These are phyloP conservation scores for Torulaspora globosa DNA, from an alignment of 1,139 yeast species.

Conservation along the genomic window DNA sequence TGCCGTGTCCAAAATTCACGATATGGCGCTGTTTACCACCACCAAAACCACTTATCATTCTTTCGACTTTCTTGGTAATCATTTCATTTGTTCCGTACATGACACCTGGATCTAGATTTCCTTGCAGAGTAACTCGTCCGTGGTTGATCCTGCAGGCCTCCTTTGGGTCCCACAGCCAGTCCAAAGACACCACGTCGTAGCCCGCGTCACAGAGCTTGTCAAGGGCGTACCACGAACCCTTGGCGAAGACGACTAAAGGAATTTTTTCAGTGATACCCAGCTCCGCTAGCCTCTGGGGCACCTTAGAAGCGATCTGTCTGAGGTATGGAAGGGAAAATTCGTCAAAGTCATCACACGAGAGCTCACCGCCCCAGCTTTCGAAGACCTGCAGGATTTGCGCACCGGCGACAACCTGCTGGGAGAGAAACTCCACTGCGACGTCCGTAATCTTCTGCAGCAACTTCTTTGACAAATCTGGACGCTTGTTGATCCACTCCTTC, in stretches of 20 bases:
- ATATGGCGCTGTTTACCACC: constrained; percentile 90
- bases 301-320: constrained; percentile 63
- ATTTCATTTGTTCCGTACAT: constrained; percentile 85
- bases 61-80: constrained; percentile 74
- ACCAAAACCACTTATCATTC: constrained; percentile 85
- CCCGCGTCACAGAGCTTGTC: constrained; percentile 82
- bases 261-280: constrained; percentile 66
- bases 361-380: constrained; percentile 97
- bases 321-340: constrained; percentile 88
- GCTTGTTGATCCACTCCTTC: constrained; percentile 84
- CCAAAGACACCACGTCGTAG: constrained; percentile 82
- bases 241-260: constrained; percentile 88
- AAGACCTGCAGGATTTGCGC: constrained; percentile 96
- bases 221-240: constrained; percentile 97
- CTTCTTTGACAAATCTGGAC: constrained; percentile 66
- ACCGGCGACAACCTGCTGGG: constrained; percentile 94
- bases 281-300: constrained; percentile 67
- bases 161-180: constrained; percentile 84
- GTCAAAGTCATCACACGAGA: constrained; percentile 82
- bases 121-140: constrained; percentile 84
- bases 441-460: constrained; percentile 78
- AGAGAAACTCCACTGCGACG: constrained; percentile 86
- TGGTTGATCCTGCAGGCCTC: constrained; percentile 77
- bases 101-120: constrained; percentile 91
- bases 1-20: constrained; percentile 95